Evolutionary conservation across 2,329 filamentous ascomycete species (phyloP).

Genomic region (Talaromyces sp.): DNA sequence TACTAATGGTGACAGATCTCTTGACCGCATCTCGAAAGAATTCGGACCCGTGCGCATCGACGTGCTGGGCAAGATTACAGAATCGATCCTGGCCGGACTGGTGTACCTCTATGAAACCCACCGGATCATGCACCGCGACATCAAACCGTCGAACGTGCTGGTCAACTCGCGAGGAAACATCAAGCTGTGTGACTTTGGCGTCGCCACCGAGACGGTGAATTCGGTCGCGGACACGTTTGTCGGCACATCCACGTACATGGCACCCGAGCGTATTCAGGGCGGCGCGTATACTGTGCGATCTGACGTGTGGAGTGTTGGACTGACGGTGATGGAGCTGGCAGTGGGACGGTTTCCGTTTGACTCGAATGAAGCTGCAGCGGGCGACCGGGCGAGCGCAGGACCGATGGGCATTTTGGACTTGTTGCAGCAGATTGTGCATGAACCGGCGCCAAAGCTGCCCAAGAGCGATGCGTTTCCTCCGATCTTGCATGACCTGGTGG

Average conservation of each 20-base stretch:
- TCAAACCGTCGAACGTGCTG: constrained; percentile 96
- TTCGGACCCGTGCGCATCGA: constrained; percentile 95
- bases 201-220: constrained; percentile 96
- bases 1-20: constrained; percentile 53
- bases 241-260: constrained; percentile 98
- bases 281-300: constrained; percentile 97
- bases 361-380: constrained; percentile 70
- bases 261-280: constrained; percentile 93
- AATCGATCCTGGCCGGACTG: constrained; percentile 86
- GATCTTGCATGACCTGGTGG: constrained; percentile 94
- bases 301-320: constrained; percentile 96
- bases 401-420: constrained; percentile 94
- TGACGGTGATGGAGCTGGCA: constrained; percentile 93
- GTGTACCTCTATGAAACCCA: constrained; percentile 94
- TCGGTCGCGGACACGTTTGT: constrained; percentile 98
- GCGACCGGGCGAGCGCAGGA: constrained; percentile 57
- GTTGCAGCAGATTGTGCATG: constrained; percentile 94
- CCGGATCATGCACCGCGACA: constrained; percentile 98
- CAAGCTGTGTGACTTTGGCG: constrained; percentile 97
- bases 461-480: constrained; percentile 96
- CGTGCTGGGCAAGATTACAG: constrained; percentile 94
- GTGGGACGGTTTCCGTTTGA: constrained; percentile 97
- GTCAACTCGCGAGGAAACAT: constrained; percentile 92
- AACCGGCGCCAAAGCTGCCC: constrained; percentile 85
- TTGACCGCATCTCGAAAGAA: constrained; percentile 88